Percentiles rank a stretch among this genome's conserved stretches.
Conservation (phyloP, 2,329 filamentous ascomycete species). For the Pestalotiopsis sp. region DNA sequence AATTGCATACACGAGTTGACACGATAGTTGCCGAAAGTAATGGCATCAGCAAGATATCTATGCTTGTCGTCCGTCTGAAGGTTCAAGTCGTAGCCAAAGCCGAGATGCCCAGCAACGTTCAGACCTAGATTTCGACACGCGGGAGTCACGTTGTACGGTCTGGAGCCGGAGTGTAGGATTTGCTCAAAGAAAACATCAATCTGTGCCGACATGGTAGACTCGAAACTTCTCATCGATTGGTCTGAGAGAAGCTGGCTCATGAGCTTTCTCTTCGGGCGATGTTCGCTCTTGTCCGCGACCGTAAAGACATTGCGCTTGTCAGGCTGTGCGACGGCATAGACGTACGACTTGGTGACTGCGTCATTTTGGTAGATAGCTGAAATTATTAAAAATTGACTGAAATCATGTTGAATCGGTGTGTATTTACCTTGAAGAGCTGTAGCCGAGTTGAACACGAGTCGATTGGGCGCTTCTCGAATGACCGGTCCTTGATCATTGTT, state of each 20-base stretch:
- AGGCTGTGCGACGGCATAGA: conserved; percentile 19
- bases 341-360: conserved; percentile 19
- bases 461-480: conserved; percentile 20
- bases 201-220: conserved; percentile 2
- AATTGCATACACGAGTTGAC: not conserved
- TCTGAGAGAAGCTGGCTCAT: conserved; percentile 6
- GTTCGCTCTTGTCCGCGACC: conserved; percentile 2
- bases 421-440: conserved; percentile 16
- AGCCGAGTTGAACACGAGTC: conserved; percentile 22
- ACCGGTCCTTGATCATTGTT: conserved; percentile 16
- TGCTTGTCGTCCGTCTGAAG: conserved; percentile 18
- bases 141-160: not conserved
- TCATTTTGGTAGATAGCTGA: conserved; percentile 24
- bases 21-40: not conserved
- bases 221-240: conserved; percentile 8
- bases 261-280: conserved; percentile 7
- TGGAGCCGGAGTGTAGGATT: conserved; percentile 11
- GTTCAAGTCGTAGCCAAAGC: conserved; percentile 22
- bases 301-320: conserved; percentile 16
- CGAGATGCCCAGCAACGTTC: conserved; percentile 21
- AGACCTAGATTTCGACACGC: conserved; percentile 18
- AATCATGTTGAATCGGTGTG: not conserved
- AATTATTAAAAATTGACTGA: not conserved
- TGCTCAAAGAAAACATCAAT: conserved; percentile 11
- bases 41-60: not conserved